Conservation (phyloP, 2,329 filamentous ascomycete species). For the Alternaria novae-zelandiae region DNA sequence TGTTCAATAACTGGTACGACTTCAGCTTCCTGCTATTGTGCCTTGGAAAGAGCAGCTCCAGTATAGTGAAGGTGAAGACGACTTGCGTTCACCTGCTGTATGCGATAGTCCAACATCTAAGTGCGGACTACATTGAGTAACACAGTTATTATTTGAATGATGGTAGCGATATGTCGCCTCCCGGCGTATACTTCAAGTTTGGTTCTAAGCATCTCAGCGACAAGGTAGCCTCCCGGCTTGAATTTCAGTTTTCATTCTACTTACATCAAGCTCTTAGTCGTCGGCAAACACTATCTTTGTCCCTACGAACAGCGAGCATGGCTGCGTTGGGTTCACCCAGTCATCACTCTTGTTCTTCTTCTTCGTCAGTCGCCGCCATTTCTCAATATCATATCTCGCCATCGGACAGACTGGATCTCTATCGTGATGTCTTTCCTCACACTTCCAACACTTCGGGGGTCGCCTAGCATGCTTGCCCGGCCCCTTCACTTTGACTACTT, state of each 20-base stretch:
- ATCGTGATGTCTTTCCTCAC: constrained; percentile 15
- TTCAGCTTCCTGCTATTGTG: not conserved
- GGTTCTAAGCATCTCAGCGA: not conserved
- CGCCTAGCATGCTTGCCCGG: not conserved
- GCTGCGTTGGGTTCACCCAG: not conserved
- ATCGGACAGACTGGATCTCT: constrained; percentile 14
- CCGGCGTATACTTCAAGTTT: not conserved
- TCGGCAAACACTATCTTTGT: constrained; percentile 12
- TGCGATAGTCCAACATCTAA: not conserved
- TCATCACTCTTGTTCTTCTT: not conserved
- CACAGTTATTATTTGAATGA: too few species aligned
- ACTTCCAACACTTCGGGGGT: constrained; percentile 20
- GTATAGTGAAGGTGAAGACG: not conserved
- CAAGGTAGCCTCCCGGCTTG: not conserved
- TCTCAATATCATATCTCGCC: not conserved
- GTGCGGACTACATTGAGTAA: not conserved
- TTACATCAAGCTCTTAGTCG: not conserved
- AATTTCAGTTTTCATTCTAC: not conserved
- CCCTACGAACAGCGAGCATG: not conserved
- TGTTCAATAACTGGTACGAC: not conserved
- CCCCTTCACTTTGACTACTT: not conserved
- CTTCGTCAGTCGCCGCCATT: constrained; percentile 15
- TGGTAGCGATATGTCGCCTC: not conserved
- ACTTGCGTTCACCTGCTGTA: not conserved
- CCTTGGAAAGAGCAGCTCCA: not conserved